A percentile compares a stretch with the other conserved stretches of the same genome.
These are phyloP conservation scores for Trichophyton verrucosum DNA, from an alignment of 2,329 filamentous ascomycete species.

Conservation along the genomic window DNA sequence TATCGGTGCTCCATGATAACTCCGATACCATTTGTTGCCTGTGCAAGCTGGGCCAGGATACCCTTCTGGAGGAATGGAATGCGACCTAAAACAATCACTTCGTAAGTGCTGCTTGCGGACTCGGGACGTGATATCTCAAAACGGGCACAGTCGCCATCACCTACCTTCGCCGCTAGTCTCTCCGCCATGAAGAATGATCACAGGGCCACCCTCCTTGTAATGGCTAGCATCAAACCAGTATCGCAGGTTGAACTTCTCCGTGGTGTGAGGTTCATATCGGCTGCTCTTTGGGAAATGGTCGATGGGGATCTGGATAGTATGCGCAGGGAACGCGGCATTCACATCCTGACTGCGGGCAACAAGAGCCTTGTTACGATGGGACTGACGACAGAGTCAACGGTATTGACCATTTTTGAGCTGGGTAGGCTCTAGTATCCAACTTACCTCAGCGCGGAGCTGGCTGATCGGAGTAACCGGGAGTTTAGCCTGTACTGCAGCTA, in stretches of 20 bases:
- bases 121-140: not conserved
- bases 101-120: not conserved
- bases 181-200: slow-evolving; percentile 63
- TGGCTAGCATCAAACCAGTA: slow-evolving; percentile 74
- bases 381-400: not conserved
- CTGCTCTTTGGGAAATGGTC: slow-evolving; percentile 78
- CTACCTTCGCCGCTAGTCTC: slow-evolving; percentile 45
- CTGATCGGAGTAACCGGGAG: slow-evolving; percentile 6
- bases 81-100: slow-evolving; percentile 36
- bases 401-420: not conserved
- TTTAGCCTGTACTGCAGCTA: slow-evolving; percentile 8
- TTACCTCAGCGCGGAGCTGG: slow-evolving; percentile 4
- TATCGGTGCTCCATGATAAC: slow-evolving; percentile 80
- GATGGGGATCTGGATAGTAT: slow-evolving; percentile 47
- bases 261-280: slow-evolving; percentile 62
- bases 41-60: slow-evolving; percentile 56
- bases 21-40: slow-evolving; percentile 60
- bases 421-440: not conserved
- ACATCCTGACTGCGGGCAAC: slow-evolving; percentile 11
- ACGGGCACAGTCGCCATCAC: not conserved
- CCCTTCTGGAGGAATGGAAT: slow-evolving; percentile 65
- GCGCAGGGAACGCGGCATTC: slow-evolving; percentile 30
- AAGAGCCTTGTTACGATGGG: not conserved
- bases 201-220: slow-evolving; percentile 65
- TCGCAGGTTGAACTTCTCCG: slow-evolving; percentile 55